A percentile compares a stretch with the other conserved stretches of the same genome.
Evolutionary conservation across 306 rosid species (phyloP).

Genomic region (Hippophae tibetana): DNA sequence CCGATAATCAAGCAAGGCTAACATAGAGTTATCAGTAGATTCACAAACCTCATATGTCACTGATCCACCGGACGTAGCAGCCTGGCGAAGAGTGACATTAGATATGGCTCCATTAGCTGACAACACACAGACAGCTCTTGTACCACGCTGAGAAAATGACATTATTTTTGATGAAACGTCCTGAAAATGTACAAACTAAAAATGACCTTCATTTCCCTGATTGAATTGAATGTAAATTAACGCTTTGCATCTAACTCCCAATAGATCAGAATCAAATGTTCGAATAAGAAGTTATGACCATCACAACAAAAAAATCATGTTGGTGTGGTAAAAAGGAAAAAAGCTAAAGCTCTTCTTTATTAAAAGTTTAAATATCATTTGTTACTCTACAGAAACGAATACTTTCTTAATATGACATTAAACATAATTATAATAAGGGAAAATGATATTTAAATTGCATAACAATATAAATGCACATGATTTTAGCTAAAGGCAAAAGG

Average conservation of each 20-base stretch:
- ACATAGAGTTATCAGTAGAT: slow-evolving; percentile 4
- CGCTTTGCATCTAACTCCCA: neutral
- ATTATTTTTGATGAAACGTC: slow-evolving; percentile 45
- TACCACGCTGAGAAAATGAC: slow-evolving; percentile 53
- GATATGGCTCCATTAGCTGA: slow-evolving; percentile 71
- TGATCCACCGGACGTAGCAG: slow-evolving; percentile 57
- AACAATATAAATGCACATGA: too few relatives aligned
- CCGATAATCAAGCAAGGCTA: neutral
- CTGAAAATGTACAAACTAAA: slow-evolving; percentile 30
- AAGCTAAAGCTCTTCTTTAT: too few relatives aligned
- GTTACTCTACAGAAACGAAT: too few relatives aligned
- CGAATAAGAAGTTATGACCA: too few relatives aligned
- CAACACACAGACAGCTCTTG: slow-evolving; percentile 48
- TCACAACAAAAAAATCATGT: too few relatives aligned
- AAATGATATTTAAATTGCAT: too few relatives aligned
- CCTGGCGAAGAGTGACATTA: slow-evolving; percentile 60
- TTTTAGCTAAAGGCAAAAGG: too few relatives aligned
- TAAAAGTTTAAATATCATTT: too few relatives aligned
- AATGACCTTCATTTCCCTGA: neutral
- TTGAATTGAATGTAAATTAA: neutral
- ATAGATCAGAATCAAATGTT: too few relatives aligned
- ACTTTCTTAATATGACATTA: too few relatives aligned
- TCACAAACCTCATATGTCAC: slow-evolving; percentile 82
- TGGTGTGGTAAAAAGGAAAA: too few relatives aligned
- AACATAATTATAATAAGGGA: too few relatives aligned